Evolutionary conservation across 495 filamentous ascomycete genomes (phyloP), one percentile per base, ranked within the genome.

Genomic region (Amorphotheca resinae): DNA sequence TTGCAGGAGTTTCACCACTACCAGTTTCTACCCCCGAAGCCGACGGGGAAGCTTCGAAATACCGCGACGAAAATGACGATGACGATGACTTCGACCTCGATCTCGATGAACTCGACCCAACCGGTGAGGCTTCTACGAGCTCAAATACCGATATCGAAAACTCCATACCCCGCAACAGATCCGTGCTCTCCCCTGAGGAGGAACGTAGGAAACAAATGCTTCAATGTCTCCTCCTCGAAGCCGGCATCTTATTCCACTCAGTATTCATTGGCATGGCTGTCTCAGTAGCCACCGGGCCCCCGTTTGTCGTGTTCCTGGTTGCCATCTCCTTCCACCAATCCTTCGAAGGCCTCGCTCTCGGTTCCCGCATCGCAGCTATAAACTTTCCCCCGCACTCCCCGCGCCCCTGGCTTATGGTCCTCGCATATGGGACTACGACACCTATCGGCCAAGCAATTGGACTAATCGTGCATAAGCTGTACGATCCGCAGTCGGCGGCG

Each of bases 391-490:
- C 60, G 22, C 61, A 66, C 16, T 68, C 49, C 36, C 62, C 55
- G 60, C 70, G 57, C 66, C 89, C 89, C 9, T 95, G 87, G 87
- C 69, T 94, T n/a, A 96, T 96, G 89, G 83, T 81, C 3, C 65
- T 91, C 6, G 86, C 89, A 2, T 96, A 93, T 53, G 89, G 89
- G 18, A 76, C 79, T 32, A 96, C 89, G 1, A 95, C 89, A 1
- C 89, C 89, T 1, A 63, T 93, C 28, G 89, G 89, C 9, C 89
- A 96, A 57, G 86, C 86, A 2, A 81, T 95, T 38, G 89, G 89
- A 0, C 64, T 96, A 7, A 64, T 77, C 16, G 70, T 93, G 14
- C 86, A 93, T 58, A 78, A 74, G 22, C 62, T 93, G 20, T 96
- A 95, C 57, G 84, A 91, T 50, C 89, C 89, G 15, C 68, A 70